Base-by-base conservation (phyloP, 2,329 filamentous ascomycete genomes). In the Chalaropsis ovoidea region DNA sequence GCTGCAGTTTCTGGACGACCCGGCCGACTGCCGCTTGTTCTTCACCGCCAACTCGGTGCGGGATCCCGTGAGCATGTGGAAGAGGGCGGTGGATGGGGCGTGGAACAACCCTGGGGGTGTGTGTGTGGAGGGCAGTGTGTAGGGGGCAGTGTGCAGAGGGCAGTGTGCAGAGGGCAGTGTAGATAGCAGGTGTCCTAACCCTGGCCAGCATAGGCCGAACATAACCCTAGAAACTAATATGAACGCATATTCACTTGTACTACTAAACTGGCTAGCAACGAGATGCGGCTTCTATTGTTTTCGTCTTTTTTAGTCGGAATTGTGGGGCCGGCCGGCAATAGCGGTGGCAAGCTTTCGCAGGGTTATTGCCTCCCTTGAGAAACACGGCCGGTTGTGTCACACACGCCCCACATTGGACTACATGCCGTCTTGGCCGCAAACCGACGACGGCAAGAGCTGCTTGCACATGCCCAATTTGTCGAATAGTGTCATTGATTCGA, bases 11-110 rank as follows among this genome's bases (percentile, higher is more conserved):
- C 73, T 81, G 1, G 82, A 83, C 65, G 80, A 86, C 68, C 78
- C 82, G 0, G 81, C 85, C 0, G 81, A 84, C 69, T 87, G 84
- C 69, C 76, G 83, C 4, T 72, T 86, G 13, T 87, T 80, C 70
- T 86, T 81, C 67, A 84, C 84, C 1, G 71, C 76, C 17, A 72
- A 76, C 1, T 85, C 83, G 73, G 72, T 82, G 42, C 72, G 77
- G 2, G 77, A 84, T 66, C 77, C 81, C 1, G 76, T 75, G 1
- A 75, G 73, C n/a, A 70, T 82, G 42, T 87, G 85, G 84, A 74
- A 73, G 41, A 75, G 75, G 56, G 79, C 77, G 24, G 75, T 75
- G 3, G 70, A 68, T 43, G 71, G 75, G 1, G 76, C 75, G 1
- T 78, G 77, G 68, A 74, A 75, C 67, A n/a, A 56, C 24, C 45